These are phyloP conservation scores for Globisporangium acanthophoron DNA, from an alignment of 352 stramenopile species.

Conservation along the genomic window DNA sequence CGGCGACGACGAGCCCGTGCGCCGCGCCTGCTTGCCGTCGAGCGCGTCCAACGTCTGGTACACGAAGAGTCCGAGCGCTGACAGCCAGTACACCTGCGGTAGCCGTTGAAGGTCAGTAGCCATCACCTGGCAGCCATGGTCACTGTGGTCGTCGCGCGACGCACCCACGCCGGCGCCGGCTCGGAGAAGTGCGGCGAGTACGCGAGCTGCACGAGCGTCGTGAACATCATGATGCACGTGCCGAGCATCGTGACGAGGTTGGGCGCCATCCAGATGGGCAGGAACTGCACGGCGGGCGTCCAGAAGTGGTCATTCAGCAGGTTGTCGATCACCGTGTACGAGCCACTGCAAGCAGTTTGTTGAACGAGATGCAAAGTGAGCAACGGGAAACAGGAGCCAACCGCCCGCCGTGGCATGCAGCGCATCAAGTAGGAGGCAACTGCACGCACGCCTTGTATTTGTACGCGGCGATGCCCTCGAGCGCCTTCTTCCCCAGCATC, in stretches of 20 bases:
- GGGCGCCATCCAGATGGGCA: conserved; percentile 87
- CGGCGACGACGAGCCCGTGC: conserved; percentile 91
- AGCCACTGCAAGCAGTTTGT: conserved; percentile 32
- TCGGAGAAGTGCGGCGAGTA: conserved; percentile 66
- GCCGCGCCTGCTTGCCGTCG: conserved; percentile 98
- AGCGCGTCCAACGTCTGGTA: conserved; percentile 99
- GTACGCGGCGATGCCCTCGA: conserved; percentile 81
- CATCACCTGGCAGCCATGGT: background rate
- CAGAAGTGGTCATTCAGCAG: conserved; percentile 82
- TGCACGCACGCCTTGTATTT: conserved; percentile 85
- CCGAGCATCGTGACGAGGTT: conserved; percentile 90
- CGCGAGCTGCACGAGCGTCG: conserved; percentile 74
- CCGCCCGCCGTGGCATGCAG: background rate
- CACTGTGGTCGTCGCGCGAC: background rate
- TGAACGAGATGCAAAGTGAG: background rate
- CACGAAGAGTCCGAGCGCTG: conserved; percentile 73
- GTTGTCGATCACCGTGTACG: conserved; percentile 87
- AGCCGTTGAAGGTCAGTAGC: background rate
- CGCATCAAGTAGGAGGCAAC: background rate
- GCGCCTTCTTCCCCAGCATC: conserved; percentile 67
- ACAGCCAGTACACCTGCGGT: conserved; percentile 53
- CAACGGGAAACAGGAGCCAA: background rate
- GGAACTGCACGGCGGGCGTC: conserved; percentile 74
- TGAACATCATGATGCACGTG: conserved; percentile 69
- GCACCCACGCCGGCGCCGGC: conserved; percentile 50